These are phyloP conservation scores for Salvia sclarea DNA, from an alignment of 305 asterid genomes.

Conservation along the genomic window DNA sequence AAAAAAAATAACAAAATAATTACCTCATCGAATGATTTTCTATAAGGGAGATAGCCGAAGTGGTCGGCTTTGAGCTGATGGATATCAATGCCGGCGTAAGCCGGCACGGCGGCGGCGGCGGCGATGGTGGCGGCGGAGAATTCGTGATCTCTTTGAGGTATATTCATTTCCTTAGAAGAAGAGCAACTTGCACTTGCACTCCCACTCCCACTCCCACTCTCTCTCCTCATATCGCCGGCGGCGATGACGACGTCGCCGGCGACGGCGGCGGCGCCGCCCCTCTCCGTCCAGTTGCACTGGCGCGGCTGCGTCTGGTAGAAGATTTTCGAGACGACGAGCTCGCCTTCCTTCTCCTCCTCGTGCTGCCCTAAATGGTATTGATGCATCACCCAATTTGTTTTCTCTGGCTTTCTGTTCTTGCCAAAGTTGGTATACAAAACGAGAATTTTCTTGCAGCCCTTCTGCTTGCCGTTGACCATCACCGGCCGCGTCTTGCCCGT, in stretches of 20 bases:
- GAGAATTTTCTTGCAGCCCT: conserved; percentile 93
- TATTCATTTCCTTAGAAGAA: conserved; percentile 56
- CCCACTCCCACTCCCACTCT: conserved; percentile 54
- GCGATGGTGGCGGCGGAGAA: conserved; percentile 32
- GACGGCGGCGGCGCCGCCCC: conserved; percentile 23
- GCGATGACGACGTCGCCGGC: conserved; percentile 34
- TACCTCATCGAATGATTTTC: conserved; percentile 84
- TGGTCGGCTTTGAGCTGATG: conserved; percentile 75
- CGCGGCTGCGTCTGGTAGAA: conserved; percentile 98
- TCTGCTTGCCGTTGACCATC: conserved; percentile 83
- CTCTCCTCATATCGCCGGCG: conserved; percentile 39
- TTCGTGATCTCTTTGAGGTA: conserved; percentile 55
- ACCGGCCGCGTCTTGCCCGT: conserved; percentile 98
- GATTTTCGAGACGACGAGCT: conserved; percentile 93
- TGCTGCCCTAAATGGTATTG: conserved; percentile 93
- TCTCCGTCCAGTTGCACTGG: conserved; percentile 90
- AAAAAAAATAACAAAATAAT: too few species aligned
- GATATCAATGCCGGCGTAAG: conserved; percentile 56
- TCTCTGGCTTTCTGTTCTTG: conserved; percentile 90
- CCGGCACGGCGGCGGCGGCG: conserved; percentile 42
- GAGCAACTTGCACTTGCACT: conserved; percentile 59
- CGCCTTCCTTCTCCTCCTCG: conserved; percentile 97
- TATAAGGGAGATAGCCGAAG: conserved; percentile 65
- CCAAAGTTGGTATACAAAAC: conserved; percentile 94
- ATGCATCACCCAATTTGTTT: conserved; percentile 99